Evolutionary conservation across 2,329 filamentous ascomycete genomes (phyloP), one percentile per base, ranked within the genome.

Genomic region (Alternaria sp.): DNA sequence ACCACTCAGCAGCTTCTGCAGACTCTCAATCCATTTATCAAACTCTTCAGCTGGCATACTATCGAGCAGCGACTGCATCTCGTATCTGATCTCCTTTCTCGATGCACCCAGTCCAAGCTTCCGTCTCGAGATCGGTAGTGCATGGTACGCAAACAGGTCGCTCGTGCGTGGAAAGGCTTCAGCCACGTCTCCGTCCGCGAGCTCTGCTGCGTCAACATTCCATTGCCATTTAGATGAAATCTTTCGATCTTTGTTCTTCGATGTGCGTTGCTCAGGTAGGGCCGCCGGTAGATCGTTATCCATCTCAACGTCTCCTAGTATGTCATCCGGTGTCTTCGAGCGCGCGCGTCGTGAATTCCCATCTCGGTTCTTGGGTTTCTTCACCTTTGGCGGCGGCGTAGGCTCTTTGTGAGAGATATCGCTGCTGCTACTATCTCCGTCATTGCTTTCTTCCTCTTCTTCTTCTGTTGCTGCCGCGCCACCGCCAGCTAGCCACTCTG

Each of bases 121-220:
- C 4, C 41, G 15, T 26, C 54, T 54, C 2, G 67, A 62, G 3
- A 73, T 46, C 0, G 73, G 72, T 3, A 74, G 25, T 5, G 71
- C 70, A 43, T 77, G 75, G 44, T 63, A 77, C 0, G 73, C 70
- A 23, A 74, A 76, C 0, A 76, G 60, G 59, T 76, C 72, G 25
- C 54, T 62, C 3, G 56, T 64, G 37, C 56, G 58, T 9, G 62
- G 30, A 50, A 76, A 75, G 6, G 10, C 8, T 1, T 11, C 4
- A 5, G 26, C 9, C 4, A 28, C 10, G 10, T 5, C 26, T 4
- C 11, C 10, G 4, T 28, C 26, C 5, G 26, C 4, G 10, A 28
- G 58, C 21, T 47, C 12, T 6, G 25, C 14, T 0, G 57, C 43
- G 5, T 72, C 47, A 5, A 78, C 23, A 26, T 76, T 14, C 73